phyloP scores from a whole-genome alignment of 768 basidiomycete genomes.

The Stropharia rugosoannulata region DNA sequence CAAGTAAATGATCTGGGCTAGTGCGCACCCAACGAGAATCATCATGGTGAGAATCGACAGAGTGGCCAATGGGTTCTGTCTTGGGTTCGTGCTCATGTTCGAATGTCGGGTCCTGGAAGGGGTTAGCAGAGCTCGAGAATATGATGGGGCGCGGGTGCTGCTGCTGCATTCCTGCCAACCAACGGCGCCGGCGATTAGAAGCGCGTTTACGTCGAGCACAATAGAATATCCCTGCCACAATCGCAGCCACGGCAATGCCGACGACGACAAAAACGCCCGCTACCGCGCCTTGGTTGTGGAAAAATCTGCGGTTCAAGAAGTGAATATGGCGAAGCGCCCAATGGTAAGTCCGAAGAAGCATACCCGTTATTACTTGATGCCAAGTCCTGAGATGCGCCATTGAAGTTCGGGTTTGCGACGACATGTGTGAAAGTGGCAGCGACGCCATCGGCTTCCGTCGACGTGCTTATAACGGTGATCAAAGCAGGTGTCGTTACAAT shows the following conservation, averaged over 20 bases:
- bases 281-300: conserved; percentile 66
- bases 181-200: conserved; percentile 31
- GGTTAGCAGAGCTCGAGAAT: conserved; percentile 17
- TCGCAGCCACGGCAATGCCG: conserved; percentile 51
- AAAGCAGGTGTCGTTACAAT: conserved; percentile 42
- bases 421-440: conserved; percentile 51
- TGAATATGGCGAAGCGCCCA: background rate
- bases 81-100: conserved; percentile 3
- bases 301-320: conserved; percentile 43
- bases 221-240: conserved; percentile 45
- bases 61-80: conserved; percentile 18
- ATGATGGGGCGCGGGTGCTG: conserved; percentile 27
- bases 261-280: conserved; percentile 73
- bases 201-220: conserved; percentile 42
- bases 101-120: conserved; percentile 31
- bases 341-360: background rate
- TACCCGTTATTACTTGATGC: conserved; percentile 11
- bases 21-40: conserved; percentile 11
- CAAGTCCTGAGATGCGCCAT: conserved; percentile 6
- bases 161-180: conserved; percentile 35
- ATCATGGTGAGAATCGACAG: conserved; percentile 5
- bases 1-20: conserved; percentile 4
- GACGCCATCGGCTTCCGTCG: conserved; percentile 42
- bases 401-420: conserved; percentile 41
- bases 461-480: conserved; percentile 45